Evolutionary conservation across 192 early-diverging fungal species (phyloP).

Genomic region (Gorgonomyces haynaldii): DNA sequence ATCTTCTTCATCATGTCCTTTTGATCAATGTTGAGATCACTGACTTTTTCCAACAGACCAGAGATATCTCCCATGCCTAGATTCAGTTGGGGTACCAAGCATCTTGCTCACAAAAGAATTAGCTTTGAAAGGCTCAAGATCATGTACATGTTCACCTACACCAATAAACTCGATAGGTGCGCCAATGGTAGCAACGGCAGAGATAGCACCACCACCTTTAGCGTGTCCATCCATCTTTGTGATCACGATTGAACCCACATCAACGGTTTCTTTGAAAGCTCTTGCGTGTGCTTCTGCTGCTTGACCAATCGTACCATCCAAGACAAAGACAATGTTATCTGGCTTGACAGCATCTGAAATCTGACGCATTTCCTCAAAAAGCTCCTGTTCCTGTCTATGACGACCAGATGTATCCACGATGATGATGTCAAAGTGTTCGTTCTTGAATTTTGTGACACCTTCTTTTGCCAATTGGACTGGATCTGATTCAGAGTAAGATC

Average conservation of each 20-base stretch:
- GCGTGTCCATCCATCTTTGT: conserved; percentile 98
- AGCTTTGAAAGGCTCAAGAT: conserved; percentile 82
- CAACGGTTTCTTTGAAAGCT: conserved; percentile 83
- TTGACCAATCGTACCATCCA: conserved; percentile 98
- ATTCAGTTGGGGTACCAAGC: no score
- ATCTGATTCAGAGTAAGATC: conserved; percentile 85
- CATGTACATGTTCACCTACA: conserved; percentile 94
- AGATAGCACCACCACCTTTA: conserved; percentile 97
- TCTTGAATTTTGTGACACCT: conserved; percentile 87
- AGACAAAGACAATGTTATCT: conserved; percentile 88
- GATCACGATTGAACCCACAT: conserved; percentile 91
- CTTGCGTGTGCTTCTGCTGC: conserved; percentile 86
- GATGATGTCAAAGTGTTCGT: conserved; percentile 89
- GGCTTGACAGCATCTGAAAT: conserved; percentile 77
- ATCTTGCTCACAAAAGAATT: conserved; percentile 84
- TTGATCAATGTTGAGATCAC: conserved; percentile 78
- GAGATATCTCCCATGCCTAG: conserved; percentile 90
- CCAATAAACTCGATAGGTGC: conserved; percentile 94
- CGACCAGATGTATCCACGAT: conserved; percentile 97
- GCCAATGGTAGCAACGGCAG: conserved; percentile 87
- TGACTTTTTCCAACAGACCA: conserved; percentile 77
- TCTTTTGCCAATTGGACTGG: conserved; percentile 83
- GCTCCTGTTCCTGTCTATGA: conserved; percentile 86
- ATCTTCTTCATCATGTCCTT: conserved; percentile 81
- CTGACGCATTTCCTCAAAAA: conserved; percentile 95